Percentiles rank a stretch among this genome's conserved stretches.
phyloP scores from a whole-genome alignment of 306 rosid species.

The Crataegus laevigata region DNA sequence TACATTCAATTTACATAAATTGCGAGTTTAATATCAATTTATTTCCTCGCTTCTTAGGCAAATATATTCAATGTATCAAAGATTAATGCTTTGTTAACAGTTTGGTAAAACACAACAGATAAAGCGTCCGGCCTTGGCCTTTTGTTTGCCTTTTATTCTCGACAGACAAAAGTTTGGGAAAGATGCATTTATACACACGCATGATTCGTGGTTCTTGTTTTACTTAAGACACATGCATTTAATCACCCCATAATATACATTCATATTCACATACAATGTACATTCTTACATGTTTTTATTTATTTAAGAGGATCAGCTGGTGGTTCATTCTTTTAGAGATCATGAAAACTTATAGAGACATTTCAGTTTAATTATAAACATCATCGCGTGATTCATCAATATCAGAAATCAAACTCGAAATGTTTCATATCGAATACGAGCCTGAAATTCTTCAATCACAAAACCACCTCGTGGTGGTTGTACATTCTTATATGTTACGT shows the following conservation, averaged over 20 bases:
- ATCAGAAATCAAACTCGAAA: accelerated
- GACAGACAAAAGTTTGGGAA: conserved; percentile 1
- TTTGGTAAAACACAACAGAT: background rate
- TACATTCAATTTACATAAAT: too few species aligned
- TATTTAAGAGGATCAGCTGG: too few species aligned
- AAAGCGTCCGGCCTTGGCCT: conserved; percentile 1
- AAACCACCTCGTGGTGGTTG: background rate
- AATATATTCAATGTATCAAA: too few species aligned
- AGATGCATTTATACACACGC: background rate
- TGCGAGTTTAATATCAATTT: too few species aligned
- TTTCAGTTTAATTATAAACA: accelerated
- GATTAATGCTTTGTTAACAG: background rate
- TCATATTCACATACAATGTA: conserved; percentile 23
- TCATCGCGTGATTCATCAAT: too few species aligned
- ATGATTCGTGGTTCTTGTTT: conserved; percentile 7
- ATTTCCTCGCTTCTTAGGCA: background rate
- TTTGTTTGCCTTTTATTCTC: background rate
- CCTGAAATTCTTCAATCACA: too few species aligned
- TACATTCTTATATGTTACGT: conserved; percentile 5
- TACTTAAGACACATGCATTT: conserved; percentile 24
- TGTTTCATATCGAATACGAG: too few species aligned
- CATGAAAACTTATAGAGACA: too few species aligned
- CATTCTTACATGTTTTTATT: background rate
- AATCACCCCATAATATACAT: background rate
- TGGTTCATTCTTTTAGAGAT: too few species aligned